These are phyloP conservation scores for Ascocoryne sarcoides DNA, from an alignment of 2,329 filamentous ascomycete species.

Conservation along the genomic window DNA sequence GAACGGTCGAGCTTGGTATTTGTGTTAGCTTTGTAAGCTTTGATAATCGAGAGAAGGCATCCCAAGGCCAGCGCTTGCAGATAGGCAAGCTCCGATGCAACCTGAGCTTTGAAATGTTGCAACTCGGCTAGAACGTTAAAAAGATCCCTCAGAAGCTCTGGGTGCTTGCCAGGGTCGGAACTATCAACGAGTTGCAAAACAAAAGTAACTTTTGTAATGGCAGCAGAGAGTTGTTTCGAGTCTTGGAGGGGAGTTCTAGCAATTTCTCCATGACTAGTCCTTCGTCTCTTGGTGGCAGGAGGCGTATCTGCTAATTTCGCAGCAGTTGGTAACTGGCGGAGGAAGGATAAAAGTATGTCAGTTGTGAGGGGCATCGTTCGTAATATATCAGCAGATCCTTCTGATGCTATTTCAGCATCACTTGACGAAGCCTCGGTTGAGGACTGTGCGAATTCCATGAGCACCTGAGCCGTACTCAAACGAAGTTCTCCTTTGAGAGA, in stretches of 20 bases:
- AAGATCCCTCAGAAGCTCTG: slow-evolving; percentile 66
- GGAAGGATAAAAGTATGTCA: slow-evolving; percentile 60
- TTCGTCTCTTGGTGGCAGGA: slow-evolving; percentile 68
- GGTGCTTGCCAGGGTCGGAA: slow-evolving; percentile 65
- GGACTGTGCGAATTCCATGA: slow-evolving; percentile 52
- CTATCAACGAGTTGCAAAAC: slow-evolving; percentile 82
- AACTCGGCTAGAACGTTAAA: slow-evolving; percentile 83
- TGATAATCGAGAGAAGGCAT: slow-evolving; percentile 76
- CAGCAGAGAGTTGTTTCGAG: slow-evolving; percentile 54
- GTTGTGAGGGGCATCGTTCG: slow-evolving; percentile 66
- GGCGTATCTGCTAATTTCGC: slow-evolving; percentile 62
- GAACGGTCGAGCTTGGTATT: slow-evolving; percentile 63
- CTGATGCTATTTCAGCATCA: slow-evolving; percentile 34
- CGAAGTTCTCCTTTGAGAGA: slow-evolving; percentile 57
- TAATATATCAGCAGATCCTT: slow-evolving; percentile 62
- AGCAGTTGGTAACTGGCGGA: slow-evolving; percentile 66
- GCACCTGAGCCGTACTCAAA: slow-evolving; percentile 48
- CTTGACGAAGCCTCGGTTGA: slow-evolving; percentile 24
- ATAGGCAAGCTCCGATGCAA: slow-evolving; percentile 83
- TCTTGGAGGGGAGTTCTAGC: slow-evolving; percentile 52
- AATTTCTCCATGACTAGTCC: slow-evolving; percentile 65
- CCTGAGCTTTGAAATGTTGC: slow-evolving; percentile 71
- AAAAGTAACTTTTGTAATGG: slow-evolving; percentile 71
- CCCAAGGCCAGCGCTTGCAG: slow-evolving; percentile 77
- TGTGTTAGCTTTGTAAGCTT: slow-evolving; percentile 57